Evolutionary conservation across 805 yeast genomes (phyloP).

Genomic region (Isabelozyma gotoi): DNA sequence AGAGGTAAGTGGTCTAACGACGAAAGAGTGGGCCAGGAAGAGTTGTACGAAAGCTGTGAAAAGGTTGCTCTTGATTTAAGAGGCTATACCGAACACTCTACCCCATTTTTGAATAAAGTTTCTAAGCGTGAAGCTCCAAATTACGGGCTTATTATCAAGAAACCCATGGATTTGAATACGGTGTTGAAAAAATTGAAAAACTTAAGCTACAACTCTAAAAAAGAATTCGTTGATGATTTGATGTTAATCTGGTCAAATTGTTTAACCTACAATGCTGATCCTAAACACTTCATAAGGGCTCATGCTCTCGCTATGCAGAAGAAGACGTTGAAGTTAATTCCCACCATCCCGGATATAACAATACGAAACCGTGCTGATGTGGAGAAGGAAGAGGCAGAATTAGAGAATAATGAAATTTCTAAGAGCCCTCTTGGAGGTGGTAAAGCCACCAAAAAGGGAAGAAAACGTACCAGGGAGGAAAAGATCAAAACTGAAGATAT

Average conservation of each 20-base stretch:
- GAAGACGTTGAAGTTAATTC: conserved; percentile 70
- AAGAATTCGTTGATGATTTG: conserved; percentile 91
- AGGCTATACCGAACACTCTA: conserved; percentile 92
- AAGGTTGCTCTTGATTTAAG: conserved; percentile 88
- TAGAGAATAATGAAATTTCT: conserved; percentile 19
- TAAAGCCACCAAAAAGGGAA: conserved; percentile 39
- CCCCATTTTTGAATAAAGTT: conserved; percentile 94
- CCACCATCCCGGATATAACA: conserved; percentile 85
- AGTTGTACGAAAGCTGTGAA: conserved; percentile 95
- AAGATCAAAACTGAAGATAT: conserved; percentile 29
- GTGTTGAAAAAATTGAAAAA: conserved; percentile 86
- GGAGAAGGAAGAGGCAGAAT: conserved; percentile 59
- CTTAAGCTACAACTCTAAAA: conserved; percentile 79
- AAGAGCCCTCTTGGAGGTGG: conserved; percentile 30
- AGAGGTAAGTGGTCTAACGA: conserved; percentile 98
- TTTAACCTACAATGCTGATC: conserved; percentile 89
- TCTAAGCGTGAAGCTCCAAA: conserved; percentile 98
- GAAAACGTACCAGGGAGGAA: conserved; percentile 38
- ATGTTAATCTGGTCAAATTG: conserved; percentile 97
- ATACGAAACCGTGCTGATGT: conserved; percentile 72
- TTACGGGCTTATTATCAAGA: conserved; percentile 83
- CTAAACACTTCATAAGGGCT: conserved; percentile 83
- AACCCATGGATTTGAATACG: conserved; percentile 95
- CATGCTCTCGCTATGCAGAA: conserved; percentile 97
- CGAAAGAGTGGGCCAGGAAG: conserved; percentile 95